Evolutionary conservation across 352 stramenopile species (phyloP).

Genomic region (Phytopythium aichiense): DNA sequence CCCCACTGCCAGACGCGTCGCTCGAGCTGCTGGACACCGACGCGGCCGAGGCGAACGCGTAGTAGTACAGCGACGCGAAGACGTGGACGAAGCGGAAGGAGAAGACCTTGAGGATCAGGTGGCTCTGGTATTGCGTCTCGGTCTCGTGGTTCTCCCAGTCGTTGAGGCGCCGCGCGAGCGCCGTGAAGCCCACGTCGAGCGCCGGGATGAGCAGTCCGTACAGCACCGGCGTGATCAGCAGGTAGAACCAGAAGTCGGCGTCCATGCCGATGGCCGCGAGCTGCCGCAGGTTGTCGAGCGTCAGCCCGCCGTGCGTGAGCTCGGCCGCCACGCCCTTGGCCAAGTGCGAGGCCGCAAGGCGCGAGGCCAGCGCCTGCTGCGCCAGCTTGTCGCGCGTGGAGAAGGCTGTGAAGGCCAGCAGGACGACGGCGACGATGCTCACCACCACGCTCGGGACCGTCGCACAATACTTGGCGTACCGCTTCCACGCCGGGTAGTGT

Average conservation of each 20-base stretch:
- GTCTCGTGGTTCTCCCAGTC: constrained; percentile 93
- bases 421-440: constrained; percentile 54
- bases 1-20: background rate
- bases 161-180: constrained; percentile 86
- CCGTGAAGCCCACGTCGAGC: constrained; percentile 82
- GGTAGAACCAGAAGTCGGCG: constrained; percentile 82
- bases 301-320: constrained; percentile 41
- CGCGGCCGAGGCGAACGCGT: constrained; percentile 75
- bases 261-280: constrained; percentile 61
- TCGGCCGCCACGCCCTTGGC: constrained; percentile 42
- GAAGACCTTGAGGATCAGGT: constrained; percentile 98
- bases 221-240: constrained; percentile 77
- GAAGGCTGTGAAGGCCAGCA: constrained; percentile 65
- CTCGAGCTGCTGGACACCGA: constrained; percentile 8
- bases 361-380: constrained; percentile 38
- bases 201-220: constrained; percentile 85
- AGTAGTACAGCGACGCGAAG: constrained; percentile 96
- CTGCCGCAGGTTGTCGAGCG: constrained; percentile 46
- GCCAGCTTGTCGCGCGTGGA: constrained; percentile 76
- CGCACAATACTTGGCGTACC: constrained; percentile 66
- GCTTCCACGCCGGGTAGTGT: constrained; percentile 70
- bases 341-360: constrained; percentile 32
- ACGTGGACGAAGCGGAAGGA: constrained; percentile 97
- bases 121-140: constrained; percentile 78
- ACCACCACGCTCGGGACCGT: constrained; percentile 60